Evolutionary conservation across 768 basidiomycete species (phyloP), one percentile per base, ranked within the genome.

Genomic region (Xerocomellus amylosporus): DNA sequence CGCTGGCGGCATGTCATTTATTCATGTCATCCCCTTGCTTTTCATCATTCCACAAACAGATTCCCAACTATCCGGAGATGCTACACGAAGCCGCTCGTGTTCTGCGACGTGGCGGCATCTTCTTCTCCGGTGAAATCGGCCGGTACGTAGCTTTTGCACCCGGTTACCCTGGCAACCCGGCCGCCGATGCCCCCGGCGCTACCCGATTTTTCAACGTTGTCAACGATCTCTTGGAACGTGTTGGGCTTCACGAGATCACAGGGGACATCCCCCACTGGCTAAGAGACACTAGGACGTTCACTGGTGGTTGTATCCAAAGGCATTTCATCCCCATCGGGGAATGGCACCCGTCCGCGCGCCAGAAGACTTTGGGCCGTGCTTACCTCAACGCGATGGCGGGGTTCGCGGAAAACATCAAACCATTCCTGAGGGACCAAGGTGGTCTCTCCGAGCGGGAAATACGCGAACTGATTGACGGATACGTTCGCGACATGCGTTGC

Each of bases 61-160:
- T 85, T 15, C 71, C 64, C 19, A 74, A 85, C 62, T 88, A 85
- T 61, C 70, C 69, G 17, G 63, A 59, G 24, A 68, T 89, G 55
- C 61, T 90, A 31, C 63, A 67, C 20, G 87, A 92, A 66, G 78
- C 78, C 15, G 76, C 75, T 7, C 82, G 90, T 37, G 74, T 90
- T 42, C 73, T 93, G 13, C 81, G 82, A 42, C 81, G 82, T 5
- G 84, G 84, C n/a, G 90, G 90, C 1, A 69, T 91, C 14, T 86
- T 89, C 65, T 57, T 87, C 8, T 84, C 84, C 2, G 77, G 77
- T 39, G 88, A 90, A 70, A 82, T 85, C 77, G 74, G 71, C 34
- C 73, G 76, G 24, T 71, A 64, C 34, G 75, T 80, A 0, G 52
- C 65, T 5, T 74, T 82, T 63, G 73, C 71, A 38, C 74, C 76